These are phyloP conservation scores for Myxozyma monticola DNA, from an alignment of 805 yeast genomes.

Conservation along the genomic window DNA sequence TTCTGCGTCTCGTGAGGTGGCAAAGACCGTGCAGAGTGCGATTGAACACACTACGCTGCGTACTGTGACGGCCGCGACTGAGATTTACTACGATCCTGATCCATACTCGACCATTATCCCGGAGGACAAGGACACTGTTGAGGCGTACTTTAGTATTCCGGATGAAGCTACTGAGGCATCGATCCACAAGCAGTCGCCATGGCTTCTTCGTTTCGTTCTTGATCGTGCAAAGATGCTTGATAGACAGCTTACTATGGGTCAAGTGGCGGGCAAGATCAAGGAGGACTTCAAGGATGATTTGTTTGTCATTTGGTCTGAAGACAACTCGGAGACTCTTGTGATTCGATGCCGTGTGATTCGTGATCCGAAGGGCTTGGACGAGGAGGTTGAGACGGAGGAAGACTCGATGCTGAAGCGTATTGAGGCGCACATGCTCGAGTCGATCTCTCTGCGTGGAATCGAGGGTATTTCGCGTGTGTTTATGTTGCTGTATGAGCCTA, in stretches of 20 bases:
- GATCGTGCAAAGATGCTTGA: conserved; percentile 99
- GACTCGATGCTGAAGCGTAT: conserved; percentile 94
- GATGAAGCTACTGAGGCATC: conserved; percentile 96
- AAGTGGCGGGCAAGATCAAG: conserved; percentile 93
- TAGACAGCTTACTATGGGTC: conserved; percentile 95
- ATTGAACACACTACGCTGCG: conserved; percentile 94
- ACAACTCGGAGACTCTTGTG: conserved; percentile 92
- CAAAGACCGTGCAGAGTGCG: conserved; percentile 93
- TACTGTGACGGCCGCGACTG: conserved; percentile 96
- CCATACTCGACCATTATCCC: conserved; percentile 95
- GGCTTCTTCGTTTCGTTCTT: conserved; percentile 93
- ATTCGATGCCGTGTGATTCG: conserved; percentile 98
- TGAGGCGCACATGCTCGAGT: conserved; percentile 94
- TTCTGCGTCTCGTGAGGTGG: conserved; percentile 87
- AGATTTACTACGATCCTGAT: conserved; percentile 96
- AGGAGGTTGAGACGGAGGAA: conserved; percentile 86
- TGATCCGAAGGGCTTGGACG: conserved; percentile 90
- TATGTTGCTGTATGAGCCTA: conserved; percentile 48
- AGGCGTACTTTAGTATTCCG: conserved; percentile 94
- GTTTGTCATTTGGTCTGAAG: conserved; percentile 99
- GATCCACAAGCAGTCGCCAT: conserved; percentile 92
- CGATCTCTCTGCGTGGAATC: conserved; percentile 93
- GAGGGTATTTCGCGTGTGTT: conserved; percentile 87
- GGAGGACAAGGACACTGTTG: conserved; percentile 96
- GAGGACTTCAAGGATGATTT: conserved; percentile 91